These are phyloP conservation scores for Cucurbita ficifolia DNA, from an alignment of 306 rosid genomes.

Conservation along the genomic window DNA sequence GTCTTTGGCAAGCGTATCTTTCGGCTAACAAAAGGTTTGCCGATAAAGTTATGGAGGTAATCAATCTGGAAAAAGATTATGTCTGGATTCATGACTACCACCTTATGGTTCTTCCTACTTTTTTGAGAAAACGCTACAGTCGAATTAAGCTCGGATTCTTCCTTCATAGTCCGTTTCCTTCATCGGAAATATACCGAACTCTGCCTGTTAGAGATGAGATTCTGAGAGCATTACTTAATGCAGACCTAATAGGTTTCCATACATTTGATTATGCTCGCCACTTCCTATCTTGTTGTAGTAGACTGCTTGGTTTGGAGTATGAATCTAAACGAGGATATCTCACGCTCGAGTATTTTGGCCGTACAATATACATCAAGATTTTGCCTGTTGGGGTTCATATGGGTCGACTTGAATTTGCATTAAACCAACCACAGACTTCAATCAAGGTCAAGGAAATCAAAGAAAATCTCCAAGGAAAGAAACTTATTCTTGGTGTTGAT, in stretches of 20 bases:
- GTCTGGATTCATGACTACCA: conserved; percentile 95
- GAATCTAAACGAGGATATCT: conserved; percentile 66
- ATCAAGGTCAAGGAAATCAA: conserved; percentile 40
- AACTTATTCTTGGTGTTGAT: conserved; percentile 61
- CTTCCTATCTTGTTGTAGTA: conserved; percentile 67
- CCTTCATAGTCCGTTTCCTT: conserved; percentile 76
- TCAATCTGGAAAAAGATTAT: conserved; percentile 53
- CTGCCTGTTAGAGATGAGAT: conserved; percentile 76
- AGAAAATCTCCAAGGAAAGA: conserved; percentile 41
- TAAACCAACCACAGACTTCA: conserved; percentile 38
- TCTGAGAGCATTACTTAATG: conserved; percentile 55
- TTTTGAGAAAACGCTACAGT: conserved; percentile 42
- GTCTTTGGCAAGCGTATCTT: conserved; percentile 79
- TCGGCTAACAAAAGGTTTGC: conserved; percentile 74
- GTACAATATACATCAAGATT: conserved; percentile 59
- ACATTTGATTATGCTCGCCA: conserved; percentile 92
- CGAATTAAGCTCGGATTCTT: conserved; percentile 72
- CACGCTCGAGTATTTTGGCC: conserved; percentile 73
- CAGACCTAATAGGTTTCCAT: conserved; percentile 72
- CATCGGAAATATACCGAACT: conserved; percentile 68
- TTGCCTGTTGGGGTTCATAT: conserved; percentile 73
- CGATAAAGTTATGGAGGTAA: conserved; percentile 59
- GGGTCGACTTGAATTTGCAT: conserved; percentile 50
- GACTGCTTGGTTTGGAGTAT: conserved; percentile 70
- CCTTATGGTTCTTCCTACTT: conserved; percentile 89